A percentile compares a stretch with the other conserved stretches of the same genome.
phyloP scores from a whole-genome alignment of 148 eudicot genomes.

The Camellia sinensis region DNA sequence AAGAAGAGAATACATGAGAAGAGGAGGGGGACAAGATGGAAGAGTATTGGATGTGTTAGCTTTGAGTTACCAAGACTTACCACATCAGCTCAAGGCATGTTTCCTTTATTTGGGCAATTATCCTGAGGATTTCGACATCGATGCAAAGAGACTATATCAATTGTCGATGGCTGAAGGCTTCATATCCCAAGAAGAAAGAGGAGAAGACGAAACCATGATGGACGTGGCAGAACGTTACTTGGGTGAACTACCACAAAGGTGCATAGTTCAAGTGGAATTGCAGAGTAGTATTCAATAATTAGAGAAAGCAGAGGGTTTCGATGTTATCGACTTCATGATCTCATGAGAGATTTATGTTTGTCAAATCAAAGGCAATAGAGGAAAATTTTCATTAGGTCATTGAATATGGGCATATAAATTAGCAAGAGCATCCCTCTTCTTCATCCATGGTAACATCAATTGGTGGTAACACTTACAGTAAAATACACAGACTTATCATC shows the following conservation, averaged over 20 bases:
- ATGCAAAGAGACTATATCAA: conserved; percentile 19
- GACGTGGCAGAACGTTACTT: conserved; percentile 27
- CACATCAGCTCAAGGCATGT: conserved; percentile 32
- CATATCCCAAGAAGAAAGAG: not conserved
- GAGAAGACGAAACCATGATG: conserved; percentile 10
- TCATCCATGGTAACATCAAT: not conserved
- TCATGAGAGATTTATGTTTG: conserved; percentile 24
- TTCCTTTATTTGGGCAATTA: conserved; percentile 34
- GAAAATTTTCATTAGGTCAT: conserved; percentile 20
- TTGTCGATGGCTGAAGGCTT: conserved; percentile 41
- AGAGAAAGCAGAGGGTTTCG: conserved; percentile 4
- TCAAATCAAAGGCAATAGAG: conserved; percentile 10
- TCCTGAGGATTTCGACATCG: conserved; percentile 25
- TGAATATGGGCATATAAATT: not conserved
- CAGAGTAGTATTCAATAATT: not conserved
- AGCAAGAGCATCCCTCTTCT: not conserved
- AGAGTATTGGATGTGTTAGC: conserved; percentile 1
- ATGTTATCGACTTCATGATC: conserved; percentile 26
- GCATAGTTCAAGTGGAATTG: conserved; percentile 27
- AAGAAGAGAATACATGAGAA: not conserved
- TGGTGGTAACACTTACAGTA: not conserved
- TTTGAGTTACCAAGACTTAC: conserved; percentile 27
- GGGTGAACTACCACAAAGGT: conserved; percentile 29
- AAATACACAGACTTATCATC: conserved; percentile 12
- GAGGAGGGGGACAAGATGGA: not conserved